Conservation (phyloP, 495 filamentous ascomycete genomes). For the Astrothelium macrocarpum region DNA sequence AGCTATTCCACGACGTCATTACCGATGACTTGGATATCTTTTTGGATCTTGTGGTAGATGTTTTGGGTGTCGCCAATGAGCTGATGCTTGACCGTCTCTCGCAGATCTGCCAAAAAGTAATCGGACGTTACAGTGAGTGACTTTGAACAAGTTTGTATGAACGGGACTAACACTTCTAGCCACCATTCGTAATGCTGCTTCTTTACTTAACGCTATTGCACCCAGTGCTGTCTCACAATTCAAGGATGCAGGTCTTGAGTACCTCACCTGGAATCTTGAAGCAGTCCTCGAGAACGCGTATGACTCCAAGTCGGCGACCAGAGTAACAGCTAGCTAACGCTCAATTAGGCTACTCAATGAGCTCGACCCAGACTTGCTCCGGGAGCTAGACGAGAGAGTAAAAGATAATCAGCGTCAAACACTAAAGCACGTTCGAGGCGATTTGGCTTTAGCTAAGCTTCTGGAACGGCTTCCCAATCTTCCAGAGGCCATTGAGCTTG, state of each 20-base stretch:
- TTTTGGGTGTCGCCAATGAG: slow-evolving; percentile 83
- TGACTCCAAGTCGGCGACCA: slow-evolving; percentile 13
- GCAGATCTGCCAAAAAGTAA: slow-evolving; percentile 76
- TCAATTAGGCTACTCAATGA: slow-evolving; percentile 57
- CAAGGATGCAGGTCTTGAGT: slow-evolving; percentile 80
- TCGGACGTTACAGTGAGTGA: slow-evolving; percentile 70
- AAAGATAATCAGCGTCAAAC: slow-evolving; percentile 69
- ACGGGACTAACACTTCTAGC: slow-evolving; percentile 36
- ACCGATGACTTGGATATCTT: slow-evolving; percentile 68
- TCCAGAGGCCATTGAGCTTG: slow-evolving; percentile 41
- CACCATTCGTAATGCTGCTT: slow-evolving; percentile 74
- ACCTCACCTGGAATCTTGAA: slow-evolving; percentile 84
- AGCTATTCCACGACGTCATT: slow-evolving; percentile 71
- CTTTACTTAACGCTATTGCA: slow-evolving; percentile 71
- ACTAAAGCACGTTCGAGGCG: slow-evolving; percentile 64
- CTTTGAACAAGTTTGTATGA: background rate
- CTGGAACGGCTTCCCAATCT: slow-evolving; percentile 63
- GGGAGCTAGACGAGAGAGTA: slow-evolving; percentile 68
- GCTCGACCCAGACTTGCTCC: slow-evolving; percentile 72
- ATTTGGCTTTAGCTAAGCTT: slow-evolving; percentile 57
- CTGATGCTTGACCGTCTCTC: slow-evolving; percentile 88
- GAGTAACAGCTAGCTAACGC: slow-evolving; percentile 17
- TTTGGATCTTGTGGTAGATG: slow-evolving; percentile 80
- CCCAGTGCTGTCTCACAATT: slow-evolving; percentile 75
- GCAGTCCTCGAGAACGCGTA: slow-evolving; percentile 80